Evolutionary conservation across 345 rosid species (phyloP), one percentile per base, ranked within the genome.

Genomic region (Anacardium occidentale): DNA sequence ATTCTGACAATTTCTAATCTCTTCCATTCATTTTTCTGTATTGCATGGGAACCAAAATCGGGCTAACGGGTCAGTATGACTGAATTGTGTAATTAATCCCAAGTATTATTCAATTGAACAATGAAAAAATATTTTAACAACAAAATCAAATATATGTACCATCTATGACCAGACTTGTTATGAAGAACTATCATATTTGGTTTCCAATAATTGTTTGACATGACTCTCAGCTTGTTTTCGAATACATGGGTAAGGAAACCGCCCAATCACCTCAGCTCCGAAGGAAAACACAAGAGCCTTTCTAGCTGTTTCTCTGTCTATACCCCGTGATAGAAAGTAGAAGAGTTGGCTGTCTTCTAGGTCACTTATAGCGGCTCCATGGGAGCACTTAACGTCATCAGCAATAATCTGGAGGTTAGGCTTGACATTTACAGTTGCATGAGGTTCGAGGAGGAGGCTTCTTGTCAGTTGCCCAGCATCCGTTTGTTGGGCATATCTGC

Each of bases 391-490:
- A 11, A 95, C 98, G 50, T 92, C 94, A 11, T 95, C 91, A 0
- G 99, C 97, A 67, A 95, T 85, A 58, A 90, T 95, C 85, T 95
- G 97, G 69, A 95, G 94, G 71, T 95, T 95, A 47, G 98, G 99
- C 77, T 95, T 95, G 24, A 95, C 71, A 74, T 92, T 95, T 66
- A 89, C 96, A 0, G 99, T 89, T 5, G 97, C 98, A 34, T 89
- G 91, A 5, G 96, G 97, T 75, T 91, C 91, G 22, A 95, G 87
- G 25, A 95, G 91, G 3, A 92, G 92, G 77, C 88, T 88, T 78
- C 97, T 81, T 0, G 98, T 91, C 60, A 92, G 83, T 77, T 95
- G 97, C 59, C 96, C 91, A 3, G 99, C 99, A 72, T 95, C 87
- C 0, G 96, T 91, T 77, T 95, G 91, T 69, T 95, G 99, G 15